These are phyloP conservation scores for Saraca asoca DNA, from an alignment of 331 rosid genomes.

Conservation along the genomic window DNA sequence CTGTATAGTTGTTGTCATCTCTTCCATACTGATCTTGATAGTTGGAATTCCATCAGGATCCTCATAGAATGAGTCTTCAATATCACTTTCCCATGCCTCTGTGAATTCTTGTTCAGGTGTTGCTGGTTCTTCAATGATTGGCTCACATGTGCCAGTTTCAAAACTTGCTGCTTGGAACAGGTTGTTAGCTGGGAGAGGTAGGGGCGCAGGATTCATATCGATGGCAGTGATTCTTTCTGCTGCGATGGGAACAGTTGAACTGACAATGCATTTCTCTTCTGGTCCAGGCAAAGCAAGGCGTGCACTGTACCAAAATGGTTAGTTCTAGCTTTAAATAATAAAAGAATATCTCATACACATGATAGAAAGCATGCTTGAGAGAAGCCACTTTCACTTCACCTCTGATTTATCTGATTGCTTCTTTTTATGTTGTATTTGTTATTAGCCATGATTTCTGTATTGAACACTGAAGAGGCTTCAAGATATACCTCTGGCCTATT, in stretches of 20 bases:
- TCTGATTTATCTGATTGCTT: not conserved
- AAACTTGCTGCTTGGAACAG: conserved; percentile 32
- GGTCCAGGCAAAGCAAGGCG: conserved; percentile 95
- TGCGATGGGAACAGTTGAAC: conserved; percentile 44
- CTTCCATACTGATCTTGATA: conserved; percentile 49
- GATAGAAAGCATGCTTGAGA: not conserved
- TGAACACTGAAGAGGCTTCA: too few species aligned
- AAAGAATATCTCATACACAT: too few species aligned
- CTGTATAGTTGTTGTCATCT: conserved; percentile 45
- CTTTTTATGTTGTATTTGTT: not conserved
- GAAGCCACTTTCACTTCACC: conserved; percentile 17
- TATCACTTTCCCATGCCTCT: conserved; percentile 61
- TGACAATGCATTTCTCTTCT: conserved; percentile 63
- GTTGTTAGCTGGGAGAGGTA: conserved; percentile 52
- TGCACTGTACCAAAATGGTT: conserved; percentile 63
- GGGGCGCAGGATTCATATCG: conserved; percentile 45
- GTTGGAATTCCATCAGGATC: conserved; percentile 73
- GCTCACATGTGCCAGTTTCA: conserved; percentile 55
- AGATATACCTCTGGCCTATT: too few species aligned
- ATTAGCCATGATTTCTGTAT: conserved; percentile 13
- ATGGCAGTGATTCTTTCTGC: conserved; percentile 37
- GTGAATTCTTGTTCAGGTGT: conserved; percentile 71
- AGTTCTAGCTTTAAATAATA: conserved; percentile 34
- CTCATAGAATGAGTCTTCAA: conserved; percentile 64
- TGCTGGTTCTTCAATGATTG: conserved; percentile 88